Evolutionary conservation across 495 filamentous ascomycete species (phyloP).

Genomic region (Hypoxylon cercidicola): DNA sequence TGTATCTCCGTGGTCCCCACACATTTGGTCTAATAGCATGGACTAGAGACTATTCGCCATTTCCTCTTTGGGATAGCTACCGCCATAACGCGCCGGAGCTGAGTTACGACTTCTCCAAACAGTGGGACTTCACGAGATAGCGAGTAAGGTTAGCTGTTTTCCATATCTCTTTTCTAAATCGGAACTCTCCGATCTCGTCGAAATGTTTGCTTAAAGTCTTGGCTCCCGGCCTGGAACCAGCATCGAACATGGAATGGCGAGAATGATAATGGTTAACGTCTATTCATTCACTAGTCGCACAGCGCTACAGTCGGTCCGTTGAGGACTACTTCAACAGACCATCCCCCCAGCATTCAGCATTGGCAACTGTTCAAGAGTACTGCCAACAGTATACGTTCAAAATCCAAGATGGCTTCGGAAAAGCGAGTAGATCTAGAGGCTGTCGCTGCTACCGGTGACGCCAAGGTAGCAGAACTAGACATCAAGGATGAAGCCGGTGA

Average conservation of each 20-base stretch:
- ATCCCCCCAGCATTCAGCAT: background rate
- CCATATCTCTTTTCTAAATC: too few species aligned
- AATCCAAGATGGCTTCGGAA: conserved; percentile 15
- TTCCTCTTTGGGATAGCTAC: conserved; percentile 25
- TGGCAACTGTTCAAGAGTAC: background rate
- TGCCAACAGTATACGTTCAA: background rate
- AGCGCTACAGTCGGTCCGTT: background rate
- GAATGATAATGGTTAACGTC: background rate
- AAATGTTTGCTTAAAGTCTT: background rate
- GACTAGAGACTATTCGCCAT: background rate
- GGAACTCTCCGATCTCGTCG: too few species aligned
- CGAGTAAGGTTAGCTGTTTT: too few species aligned
- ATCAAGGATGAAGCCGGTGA: conserved; percentile 44
- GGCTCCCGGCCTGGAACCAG: background rate
- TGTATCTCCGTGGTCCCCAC: conserved; percentile 20
- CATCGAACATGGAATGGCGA: background rate
- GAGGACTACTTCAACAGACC: background rate
- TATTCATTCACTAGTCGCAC: background rate
- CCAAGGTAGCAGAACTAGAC: conserved; percentile 9
- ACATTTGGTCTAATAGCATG: background rate
- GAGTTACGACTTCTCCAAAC: background rate
- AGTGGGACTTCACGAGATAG: background rate
- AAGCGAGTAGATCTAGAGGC: conserved; percentile 1
- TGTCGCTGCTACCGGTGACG: background rate
- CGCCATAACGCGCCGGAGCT: background rate